A percentile compares a stretch with the other conserved stretches of the same genome.
Evolutionary conservation across 371 early-diverging fungal genomes (phyloP).

Genomic region (Mucor velutinosus): DNA sequence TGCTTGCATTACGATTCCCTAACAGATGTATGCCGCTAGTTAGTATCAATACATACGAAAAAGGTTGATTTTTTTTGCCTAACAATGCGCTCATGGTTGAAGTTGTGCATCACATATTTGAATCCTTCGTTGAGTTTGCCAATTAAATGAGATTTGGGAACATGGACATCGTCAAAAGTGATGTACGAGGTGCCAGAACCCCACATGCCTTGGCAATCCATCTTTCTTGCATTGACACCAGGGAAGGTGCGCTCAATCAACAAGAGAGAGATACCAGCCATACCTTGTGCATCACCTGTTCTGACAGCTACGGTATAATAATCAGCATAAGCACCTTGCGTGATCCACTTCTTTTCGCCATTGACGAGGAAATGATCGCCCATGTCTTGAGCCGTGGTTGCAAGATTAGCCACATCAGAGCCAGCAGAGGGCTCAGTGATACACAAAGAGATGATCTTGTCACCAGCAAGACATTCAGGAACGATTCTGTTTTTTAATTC

Average conservation of each 20-base stretch:
- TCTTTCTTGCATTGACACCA: constrained; percentile 65
- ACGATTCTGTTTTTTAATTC: constrained; percentile 64
- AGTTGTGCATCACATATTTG: constrained; percentile 75
- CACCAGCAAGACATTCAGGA: constrained; percentile 57
- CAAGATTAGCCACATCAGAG: constrained; percentile 83
- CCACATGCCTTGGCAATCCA: constrained; percentile 81
- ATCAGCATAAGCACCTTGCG: constrained; percentile 83
- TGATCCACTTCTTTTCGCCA: constrained; percentile 85
- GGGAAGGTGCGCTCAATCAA: constrained; percentile 75
- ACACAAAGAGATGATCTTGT: constrained; percentile 68
- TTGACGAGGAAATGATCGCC: constrained; percentile 62
- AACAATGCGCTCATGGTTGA: constrained; percentile 67
- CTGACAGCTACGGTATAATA: constrained; percentile 63
- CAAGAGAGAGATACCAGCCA: constrained; percentile 70
- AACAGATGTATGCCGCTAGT: too few relatives aligned
- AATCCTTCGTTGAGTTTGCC: constrained; percentile 87
- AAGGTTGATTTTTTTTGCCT: too few relatives aligned
- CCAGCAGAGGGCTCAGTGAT: constrained; percentile 74
- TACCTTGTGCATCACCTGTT: constrained; percentile 55
- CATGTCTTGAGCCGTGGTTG: constrained; percentile 74
- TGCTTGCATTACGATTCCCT: constrained; percentile 82
- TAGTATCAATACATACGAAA: too few relatives aligned
- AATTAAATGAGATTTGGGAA: constrained; percentile 78
- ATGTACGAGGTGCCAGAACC: constrained; percentile 75
- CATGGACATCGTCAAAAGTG: constrained; percentile 80